Evolutionary conservation across 1,284 basidiomycete species (phyloP).

Genomic region (Tranzscheliella williamsii): DNA sequence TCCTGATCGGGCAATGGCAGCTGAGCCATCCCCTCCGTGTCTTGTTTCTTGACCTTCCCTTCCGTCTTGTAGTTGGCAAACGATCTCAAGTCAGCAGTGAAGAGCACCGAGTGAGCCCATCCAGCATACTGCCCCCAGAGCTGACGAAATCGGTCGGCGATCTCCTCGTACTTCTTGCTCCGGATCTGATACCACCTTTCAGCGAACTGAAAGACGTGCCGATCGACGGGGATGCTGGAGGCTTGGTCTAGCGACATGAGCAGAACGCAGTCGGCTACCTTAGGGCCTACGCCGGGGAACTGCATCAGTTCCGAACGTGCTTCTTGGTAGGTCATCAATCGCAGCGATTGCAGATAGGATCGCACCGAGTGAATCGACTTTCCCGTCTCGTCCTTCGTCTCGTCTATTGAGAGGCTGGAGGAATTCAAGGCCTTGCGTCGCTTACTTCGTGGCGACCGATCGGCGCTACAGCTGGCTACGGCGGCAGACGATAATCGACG

Average conservation of each 20-base stretch:
- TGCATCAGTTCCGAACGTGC: constrained; percentile 77
- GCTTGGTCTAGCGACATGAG: constrained; percentile 89
- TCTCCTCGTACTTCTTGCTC: constrained; percentile 52
- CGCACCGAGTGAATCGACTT: constrained; percentile 60
- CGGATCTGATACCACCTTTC: constrained; percentile 55
- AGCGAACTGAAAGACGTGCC: constrained; percentile 59
- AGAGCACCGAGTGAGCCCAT: constrained; percentile 58
- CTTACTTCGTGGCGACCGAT: background rate
- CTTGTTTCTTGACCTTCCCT: no score
- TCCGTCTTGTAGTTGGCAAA: constrained; percentile 29
- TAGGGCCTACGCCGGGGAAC: constrained; percentile 86
- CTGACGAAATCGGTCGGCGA: constrained; percentile 50
- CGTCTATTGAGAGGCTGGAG: background rate
- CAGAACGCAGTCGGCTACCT: constrained; percentile 74
- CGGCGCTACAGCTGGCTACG: background rate
- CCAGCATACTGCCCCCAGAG: constrained; percentile 59
- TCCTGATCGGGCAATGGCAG: no score
- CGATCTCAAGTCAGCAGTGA: constrained; percentile 52
- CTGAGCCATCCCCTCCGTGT: no score
- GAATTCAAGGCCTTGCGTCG: background rate
- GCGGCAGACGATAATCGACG: background rate
- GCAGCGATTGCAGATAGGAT: constrained; percentile 69
- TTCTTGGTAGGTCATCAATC: constrained; percentile 66
- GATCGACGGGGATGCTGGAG: constrained; percentile 56
- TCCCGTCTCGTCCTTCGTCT: background rate